phyloP scores from a whole-genome alignment of 2,329 filamentous ascomycete genomes.

The Gremmenia infestans region DNA sequence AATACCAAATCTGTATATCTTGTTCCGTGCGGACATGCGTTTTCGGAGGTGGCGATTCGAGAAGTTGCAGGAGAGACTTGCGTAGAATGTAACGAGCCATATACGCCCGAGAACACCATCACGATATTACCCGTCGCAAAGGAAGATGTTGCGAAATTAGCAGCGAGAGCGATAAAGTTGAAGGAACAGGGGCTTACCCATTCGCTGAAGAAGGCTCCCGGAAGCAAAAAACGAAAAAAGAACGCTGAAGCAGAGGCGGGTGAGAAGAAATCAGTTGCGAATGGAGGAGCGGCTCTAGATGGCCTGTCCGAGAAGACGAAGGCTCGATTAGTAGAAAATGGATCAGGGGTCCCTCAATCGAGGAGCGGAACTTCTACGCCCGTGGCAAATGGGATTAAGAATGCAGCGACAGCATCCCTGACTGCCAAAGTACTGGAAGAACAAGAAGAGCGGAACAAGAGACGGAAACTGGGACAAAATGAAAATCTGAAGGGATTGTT shows the following conservation, averaged over 20 bases:
- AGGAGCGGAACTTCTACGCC: slow-evolving; percentile 33
- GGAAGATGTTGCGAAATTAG: slow-evolving; percentile 64
- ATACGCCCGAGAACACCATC: slow-evolving; percentile 72
- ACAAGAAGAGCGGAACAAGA: slow-evolving; percentile 76
- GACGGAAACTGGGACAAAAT: slow-evolving; percentile 60
- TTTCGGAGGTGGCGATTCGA: slow-evolving; percentile 79
- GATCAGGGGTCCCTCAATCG: slow-evolving; percentile 16
- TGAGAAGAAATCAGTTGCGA: slow-evolving; percentile 17
- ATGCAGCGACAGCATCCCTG: slow-evolving; percentile 76
- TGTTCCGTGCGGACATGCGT: slow-evolving; percentile 92
- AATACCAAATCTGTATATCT: slow-evolving; percentile 78
- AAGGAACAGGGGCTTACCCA: slow-evolving; percentile 72
- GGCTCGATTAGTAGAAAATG: slow-evolving; percentile 24
- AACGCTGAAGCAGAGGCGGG: slow-evolving; percentile 43
- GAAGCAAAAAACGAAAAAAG: slow-evolving; percentile 71
- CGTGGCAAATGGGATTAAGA: slow-evolving; percentile 64
- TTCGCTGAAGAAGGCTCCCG: slow-evolving; percentile 73
- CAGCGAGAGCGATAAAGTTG: slow-evolving; percentile 63
- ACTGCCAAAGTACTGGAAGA: slow-evolving; percentile 85
- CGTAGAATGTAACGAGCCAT: slow-evolving; percentile 70
- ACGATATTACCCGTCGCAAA: slow-evolving; percentile 69
- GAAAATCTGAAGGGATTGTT: slow-evolving; percentile 52
- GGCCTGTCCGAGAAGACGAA: slow-evolving; percentile 22
- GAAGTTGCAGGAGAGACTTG: slow-evolving; percentile 65
- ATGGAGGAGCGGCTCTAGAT: slow-evolving; percentile 21